Evolutionary conservation across 148 eudicot genomes (phyloP).

Genomic region (Polygonum aviculare): DNA sequence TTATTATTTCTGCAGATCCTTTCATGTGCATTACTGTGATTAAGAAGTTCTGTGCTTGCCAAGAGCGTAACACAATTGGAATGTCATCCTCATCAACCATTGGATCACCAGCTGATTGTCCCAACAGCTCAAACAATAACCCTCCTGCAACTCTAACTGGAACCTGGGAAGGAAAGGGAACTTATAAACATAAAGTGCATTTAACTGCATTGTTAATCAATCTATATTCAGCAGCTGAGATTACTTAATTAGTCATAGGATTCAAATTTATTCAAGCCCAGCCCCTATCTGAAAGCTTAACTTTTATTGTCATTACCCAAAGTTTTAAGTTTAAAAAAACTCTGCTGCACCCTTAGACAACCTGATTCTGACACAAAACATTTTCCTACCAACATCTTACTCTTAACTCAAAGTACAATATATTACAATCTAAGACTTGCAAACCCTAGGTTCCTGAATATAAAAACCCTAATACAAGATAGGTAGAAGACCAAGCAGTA

Average conservation of each 20-base stretch:
- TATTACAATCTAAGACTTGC: too few species aligned
- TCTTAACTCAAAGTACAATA: too few species aligned
- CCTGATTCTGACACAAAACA: neutral
- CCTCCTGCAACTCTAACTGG: conserved; percentile 97
- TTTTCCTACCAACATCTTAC: too few species aligned
- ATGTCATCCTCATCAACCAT: conserved; percentile 66
- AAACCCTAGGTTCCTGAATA: neutral
- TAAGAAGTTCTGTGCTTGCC: conserved; percentile 90
- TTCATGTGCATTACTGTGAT: conserved; percentile 70
- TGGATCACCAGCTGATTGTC: conserved; percentile 92
- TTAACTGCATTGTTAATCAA: too few species aligned
- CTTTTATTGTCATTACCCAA: too few species aligned
- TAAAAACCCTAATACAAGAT: neutral
- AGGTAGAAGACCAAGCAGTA: neutral
- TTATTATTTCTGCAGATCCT: conserved; percentile 60
- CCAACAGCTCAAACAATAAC: conserved; percentile 83
- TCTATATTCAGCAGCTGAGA: too few species aligned
- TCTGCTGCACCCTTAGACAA: neutral
- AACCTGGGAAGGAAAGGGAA: conserved; percentile 27
- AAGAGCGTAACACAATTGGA: conserved; percentile 84
- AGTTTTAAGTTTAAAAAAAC: neutral
- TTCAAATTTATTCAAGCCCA: too few species aligned
- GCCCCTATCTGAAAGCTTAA: too few species aligned
- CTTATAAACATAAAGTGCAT: too few species aligned
- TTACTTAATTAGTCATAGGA: too few species aligned